A percentile compares a stretch with the other conserved stretches of the same genome.
Conservation (phyloP, 257 asterid genomes). For the Fraxinus excelsior region DNA sequence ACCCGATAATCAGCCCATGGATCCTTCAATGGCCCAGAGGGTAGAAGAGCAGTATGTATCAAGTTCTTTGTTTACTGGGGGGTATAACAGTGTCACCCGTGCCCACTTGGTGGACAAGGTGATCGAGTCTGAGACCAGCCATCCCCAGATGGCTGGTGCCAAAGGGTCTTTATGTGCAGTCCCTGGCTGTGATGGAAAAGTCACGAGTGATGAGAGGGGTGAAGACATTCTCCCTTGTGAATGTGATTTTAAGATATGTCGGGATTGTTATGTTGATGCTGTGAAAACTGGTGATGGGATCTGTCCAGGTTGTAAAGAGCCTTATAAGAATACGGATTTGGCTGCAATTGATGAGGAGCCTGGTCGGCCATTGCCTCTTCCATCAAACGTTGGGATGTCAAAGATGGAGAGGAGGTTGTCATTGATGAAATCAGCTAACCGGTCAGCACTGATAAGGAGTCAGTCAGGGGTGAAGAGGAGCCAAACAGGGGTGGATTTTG, state of each 20-base stretch:
- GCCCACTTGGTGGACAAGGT: conserved; percentile 41
- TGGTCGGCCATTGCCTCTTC: conserved; percentile 4
- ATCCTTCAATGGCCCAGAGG: conserved; percentile 26
- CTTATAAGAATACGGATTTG: conserved; percentile 29
- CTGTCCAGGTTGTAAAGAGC: conserved; percentile 39
- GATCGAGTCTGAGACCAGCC: conserved; percentile 32
- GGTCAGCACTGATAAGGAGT: conserved; percentile 12
- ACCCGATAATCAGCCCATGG: conserved; percentile 38
- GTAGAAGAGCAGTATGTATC: conserved; percentile 40
- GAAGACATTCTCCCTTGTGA: conserved; percentile 37
- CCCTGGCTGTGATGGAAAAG: conserved; percentile 35
- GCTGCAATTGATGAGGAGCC: conserved; percentile 18
- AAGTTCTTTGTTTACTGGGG: conserved; percentile 36
- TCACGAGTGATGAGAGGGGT: conserved; percentile 34
- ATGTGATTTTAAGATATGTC: conserved; percentile 37
- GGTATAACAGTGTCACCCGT: conserved; percentile 35
- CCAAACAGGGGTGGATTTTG: conserved; percentile 16
- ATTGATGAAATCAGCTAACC: conserved; percentile 19
- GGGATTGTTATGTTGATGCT: conserved; percentile 36
- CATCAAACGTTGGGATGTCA: conserved; percentile 17
- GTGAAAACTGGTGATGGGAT: conserved; percentile 32
- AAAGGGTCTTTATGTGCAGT: conserved; percentile 33
- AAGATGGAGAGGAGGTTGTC: conserved; percentile 23
- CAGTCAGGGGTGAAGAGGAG: conserved; percentile 15
- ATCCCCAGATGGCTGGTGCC: conserved; percentile 42